Percentiles rank a stretch among this genome's conserved stretches.
Evolutionary conservation across 1,139 yeast species (phyloP).

Genomic region (Blastobotrys buckinghamii): DNA sequence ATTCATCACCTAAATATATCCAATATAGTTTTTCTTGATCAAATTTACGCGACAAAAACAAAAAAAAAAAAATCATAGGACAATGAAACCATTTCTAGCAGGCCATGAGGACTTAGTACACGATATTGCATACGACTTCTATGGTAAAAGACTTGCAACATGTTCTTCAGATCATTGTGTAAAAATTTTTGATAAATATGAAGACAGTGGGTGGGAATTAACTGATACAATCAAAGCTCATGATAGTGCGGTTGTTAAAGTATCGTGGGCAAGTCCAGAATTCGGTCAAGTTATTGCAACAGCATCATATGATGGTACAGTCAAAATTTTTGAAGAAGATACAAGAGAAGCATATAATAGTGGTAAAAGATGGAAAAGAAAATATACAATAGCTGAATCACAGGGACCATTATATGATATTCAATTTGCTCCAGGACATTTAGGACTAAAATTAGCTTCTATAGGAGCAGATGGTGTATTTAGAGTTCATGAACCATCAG

Average conservation of each 20-base stretch:
- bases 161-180: conserved; percentile 91
- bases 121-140: conserved; percentile 74
- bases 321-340: conserved; percentile 87
- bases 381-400: conserved; percentile 75
- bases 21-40: too few species aligned
- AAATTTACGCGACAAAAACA: too few species aligned
- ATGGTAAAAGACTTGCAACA: conserved; percentile 85
- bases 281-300: conserved; percentile 83
- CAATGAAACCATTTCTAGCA: conserved; percentile 65
- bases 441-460: conserved; percentile 78
- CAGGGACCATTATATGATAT: conserved; percentile 88
- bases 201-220: conserved; percentile 52
- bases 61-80: neutral
- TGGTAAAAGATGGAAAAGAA: conserved; percentile 75
- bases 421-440: conserved; percentile 80
- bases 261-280: conserved; percentile 94
- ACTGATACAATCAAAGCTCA: conserved; percentile 95
- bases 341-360: conserved; percentile 67
- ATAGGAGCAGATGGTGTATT: conserved; percentile 88
- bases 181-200: conserved; percentile 71
- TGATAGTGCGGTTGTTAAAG: conserved; percentile 74
- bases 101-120: conserved; percentile 91
- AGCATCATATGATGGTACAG: conserved; percentile 84
- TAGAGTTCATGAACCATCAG: conserved; percentile 81
- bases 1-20: too few species aligned